phyloP scores from a whole-genome alignment of 2,329 filamentous ascomycete genomes.

The Penicillium rolfsii region DNA sequence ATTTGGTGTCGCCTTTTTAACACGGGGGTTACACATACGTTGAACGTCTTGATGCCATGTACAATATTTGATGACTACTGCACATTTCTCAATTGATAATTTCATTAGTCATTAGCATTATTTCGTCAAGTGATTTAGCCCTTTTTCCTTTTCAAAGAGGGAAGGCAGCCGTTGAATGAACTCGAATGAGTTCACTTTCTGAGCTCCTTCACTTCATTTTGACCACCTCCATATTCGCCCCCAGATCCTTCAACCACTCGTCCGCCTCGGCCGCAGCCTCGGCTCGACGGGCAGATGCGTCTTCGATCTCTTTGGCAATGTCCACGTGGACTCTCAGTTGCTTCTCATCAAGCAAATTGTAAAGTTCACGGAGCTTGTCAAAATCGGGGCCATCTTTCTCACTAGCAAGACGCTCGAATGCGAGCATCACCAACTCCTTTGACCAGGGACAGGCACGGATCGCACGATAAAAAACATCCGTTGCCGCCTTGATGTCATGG shows the following conservation, averaged over 20 bases:
- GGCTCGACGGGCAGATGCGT: constrained; percentile 21
- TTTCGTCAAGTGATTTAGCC: no score
- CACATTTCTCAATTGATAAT: background rate
- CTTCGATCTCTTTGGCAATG: constrained; percentile 50
- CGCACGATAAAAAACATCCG: constrained; percentile 59
- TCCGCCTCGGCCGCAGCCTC: background rate
- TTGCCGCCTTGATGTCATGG: constrained; percentile 45
- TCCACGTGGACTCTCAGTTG: constrained; percentile 63
- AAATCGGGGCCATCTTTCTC: constrained; percentile 39
- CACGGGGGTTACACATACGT: constrained; percentile 11
- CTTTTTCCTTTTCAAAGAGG: no score
- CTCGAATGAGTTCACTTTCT: background rate
- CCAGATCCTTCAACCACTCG: background rate
- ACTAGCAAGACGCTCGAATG: constrained; percentile 51
- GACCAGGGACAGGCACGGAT: constrained; percentile 65
- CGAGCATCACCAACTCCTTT: constrained; percentile 62
- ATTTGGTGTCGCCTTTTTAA: constrained; percentile 3
- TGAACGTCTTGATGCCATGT: constrained; percentile 20
- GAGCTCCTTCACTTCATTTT: background rate
- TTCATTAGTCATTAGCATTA: background rate
- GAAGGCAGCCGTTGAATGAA: background rate
- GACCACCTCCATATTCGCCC: background rate
- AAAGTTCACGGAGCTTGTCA: constrained; percentile 57
- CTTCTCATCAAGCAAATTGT: constrained; percentile 63
- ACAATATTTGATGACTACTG: constrained; percentile 21